A percentile compares a stretch with the other conserved stretches of the same genome.
phyloP scores from a whole-genome alignment of 1,284 basidiomycete species.

The Microbotryomycetes sp. region DNA sequence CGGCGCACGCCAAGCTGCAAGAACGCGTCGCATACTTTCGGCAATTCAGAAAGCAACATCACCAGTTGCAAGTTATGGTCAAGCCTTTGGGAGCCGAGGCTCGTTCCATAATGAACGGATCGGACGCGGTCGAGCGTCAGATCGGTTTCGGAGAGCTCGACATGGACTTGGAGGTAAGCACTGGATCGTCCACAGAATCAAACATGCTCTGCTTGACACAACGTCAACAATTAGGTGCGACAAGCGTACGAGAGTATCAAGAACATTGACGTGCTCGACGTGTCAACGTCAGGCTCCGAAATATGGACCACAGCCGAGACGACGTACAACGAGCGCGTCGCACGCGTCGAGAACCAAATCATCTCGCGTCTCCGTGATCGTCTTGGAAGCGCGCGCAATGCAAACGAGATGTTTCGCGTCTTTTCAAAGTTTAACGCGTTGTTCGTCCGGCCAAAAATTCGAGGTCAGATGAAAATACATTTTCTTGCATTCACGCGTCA shows the following conservation, averaged over 20 bases:
- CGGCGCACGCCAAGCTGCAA: slow-evolving; percentile 84
- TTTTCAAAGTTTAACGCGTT: slow-evolving; percentile 98
- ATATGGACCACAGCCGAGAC: slow-evolving; percentile 96
- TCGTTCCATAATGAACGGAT: slow-evolving; percentile 54
- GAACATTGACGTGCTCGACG: slow-evolving; percentile 91
- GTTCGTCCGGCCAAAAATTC: slow-evolving; percentile 93
- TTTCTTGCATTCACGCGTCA: neutral
- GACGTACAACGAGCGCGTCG: slow-evolving; percentile 94
- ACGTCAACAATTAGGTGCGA: slow-evolving; percentile 12
- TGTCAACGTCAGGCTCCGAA: slow-evolving; percentile 88
- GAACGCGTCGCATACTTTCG: slow-evolving; percentile 79
- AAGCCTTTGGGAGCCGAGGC: slow-evolving; percentile 68
- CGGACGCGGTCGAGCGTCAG: slow-evolving; percentile 42
- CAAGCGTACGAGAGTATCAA: slow-evolving; percentile 79
- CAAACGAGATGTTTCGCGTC: slow-evolving; percentile 98
- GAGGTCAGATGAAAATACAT: slow-evolving; percentile 33
- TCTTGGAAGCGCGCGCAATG: slow-evolving; percentile 90
- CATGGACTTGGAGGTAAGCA: slow-evolving; percentile 95
- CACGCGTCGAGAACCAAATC: slow-evolving; percentile 96
- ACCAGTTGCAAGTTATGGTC: slow-evolving; percentile 95
- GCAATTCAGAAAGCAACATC: slow-evolving; percentile 93
- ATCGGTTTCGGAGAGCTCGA: slow-evolving; percentile 58
- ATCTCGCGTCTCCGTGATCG: slow-evolving; percentile 86
- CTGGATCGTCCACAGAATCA: slow-evolving; percentile 42
- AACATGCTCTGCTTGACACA: slow-evolving; percentile 37